Conservation (phyloP, 768 basidiomycete species). For the Serendipita indica region DNA sequence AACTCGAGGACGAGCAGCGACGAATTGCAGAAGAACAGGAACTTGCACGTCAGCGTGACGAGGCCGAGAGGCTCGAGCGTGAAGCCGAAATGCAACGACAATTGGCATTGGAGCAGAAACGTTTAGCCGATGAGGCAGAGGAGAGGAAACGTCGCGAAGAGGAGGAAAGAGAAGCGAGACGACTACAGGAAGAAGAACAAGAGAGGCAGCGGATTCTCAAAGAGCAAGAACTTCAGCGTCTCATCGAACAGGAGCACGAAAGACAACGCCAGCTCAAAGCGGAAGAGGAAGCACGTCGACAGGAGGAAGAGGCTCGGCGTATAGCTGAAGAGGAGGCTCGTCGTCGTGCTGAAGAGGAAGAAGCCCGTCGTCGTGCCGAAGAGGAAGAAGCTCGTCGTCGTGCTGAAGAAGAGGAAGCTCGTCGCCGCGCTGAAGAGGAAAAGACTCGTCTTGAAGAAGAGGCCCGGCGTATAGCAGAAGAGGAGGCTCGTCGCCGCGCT, state of each 20-base stretch:
- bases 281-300: background rate
- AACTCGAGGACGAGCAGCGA: constrained; percentile 19
- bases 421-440: constrained; percentile 18
- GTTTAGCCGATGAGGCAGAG: constrained; percentile 1
- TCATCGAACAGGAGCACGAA: background rate
- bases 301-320: constrained; percentile 15
- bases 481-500: constrained; percentile 22
- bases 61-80: constrained; percentile 20
- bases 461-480: constrained; percentile 22
- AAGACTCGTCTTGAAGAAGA: constrained; percentile 17
- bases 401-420: constrained; percentile 11
- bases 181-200: constrained; percentile 19
- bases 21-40: constrained; percentile 14
- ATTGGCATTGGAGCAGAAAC: background rate
- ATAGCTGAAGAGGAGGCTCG: constrained; percentile 17
- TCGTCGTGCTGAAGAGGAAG: constrained; percentile 20
- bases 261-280: constrained; percentile 13
- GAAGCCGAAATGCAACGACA: background rate
- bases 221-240: constrained; percentile 18
- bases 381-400: constrained; percentile 22
- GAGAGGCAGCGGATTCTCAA: constrained; percentile 15
- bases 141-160: background rate
- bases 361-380: constrained; percentile 22
- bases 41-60: constrained; percentile 9
- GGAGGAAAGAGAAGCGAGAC: background rate